A percentile compares a stretch with the other conserved stretches of the same genome.
Conservation (phyloP, 2,329 filamentous ascomycete species). For the Verticillium nonalfalfae region DNA sequence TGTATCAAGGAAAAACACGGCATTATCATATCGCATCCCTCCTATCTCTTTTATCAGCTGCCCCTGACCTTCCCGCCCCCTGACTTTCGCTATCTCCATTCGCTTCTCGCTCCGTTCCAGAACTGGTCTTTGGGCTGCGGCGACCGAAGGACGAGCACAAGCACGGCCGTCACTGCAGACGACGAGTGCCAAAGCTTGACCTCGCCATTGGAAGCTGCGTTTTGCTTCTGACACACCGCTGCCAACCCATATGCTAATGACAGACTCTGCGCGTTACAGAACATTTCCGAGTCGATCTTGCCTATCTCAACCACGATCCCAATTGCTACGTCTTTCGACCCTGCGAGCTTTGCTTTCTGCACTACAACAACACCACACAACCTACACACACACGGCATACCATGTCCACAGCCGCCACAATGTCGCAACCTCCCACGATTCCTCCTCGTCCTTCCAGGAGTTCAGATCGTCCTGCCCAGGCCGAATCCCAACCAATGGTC, state of each 20-base stretch:
- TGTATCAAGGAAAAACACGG: background rate
- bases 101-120: background rate
- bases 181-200: background rate
- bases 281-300: background rate
- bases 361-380: background rate
- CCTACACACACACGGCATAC: conserved; percentile 9
- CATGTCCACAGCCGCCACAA: conserved; percentile 44
- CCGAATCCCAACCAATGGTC: conserved; percentile 53
- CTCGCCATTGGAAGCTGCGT: background rate
- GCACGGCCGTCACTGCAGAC: background rate
- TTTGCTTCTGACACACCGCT: background rate
- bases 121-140: background rate
- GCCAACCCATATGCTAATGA: background rate
- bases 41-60: background rate
- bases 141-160: background rate
- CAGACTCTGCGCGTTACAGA: background rate
- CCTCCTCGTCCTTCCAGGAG: conserved; percentile 50
- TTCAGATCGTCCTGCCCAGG: conserved; percentile 36
- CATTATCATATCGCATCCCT: background rate
- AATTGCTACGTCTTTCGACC: conserved; percentile 4
- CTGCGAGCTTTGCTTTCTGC: background rate
- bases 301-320: conserved; percentile 7
- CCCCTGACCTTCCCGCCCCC: background rate
- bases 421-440: conserved; percentile 40
- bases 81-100: background rate